These are phyloP conservation scores for Vaccinium myrtillus DNA, from an alignment of 148 eudicot species.

Conservation along the genomic window DNA sequence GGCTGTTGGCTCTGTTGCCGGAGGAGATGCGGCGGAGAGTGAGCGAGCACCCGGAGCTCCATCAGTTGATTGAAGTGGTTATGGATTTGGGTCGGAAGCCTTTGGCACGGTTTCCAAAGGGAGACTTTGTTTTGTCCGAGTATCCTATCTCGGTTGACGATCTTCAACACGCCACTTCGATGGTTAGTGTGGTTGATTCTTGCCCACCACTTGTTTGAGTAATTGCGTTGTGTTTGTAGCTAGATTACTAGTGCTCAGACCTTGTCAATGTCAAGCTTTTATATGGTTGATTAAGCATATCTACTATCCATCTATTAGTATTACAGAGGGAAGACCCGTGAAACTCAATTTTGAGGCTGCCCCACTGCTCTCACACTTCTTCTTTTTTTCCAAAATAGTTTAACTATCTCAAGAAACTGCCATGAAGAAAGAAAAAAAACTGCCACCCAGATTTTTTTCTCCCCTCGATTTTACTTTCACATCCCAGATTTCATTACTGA, in stretches of 20 bases:
- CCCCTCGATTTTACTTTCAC: too few relatives aligned
- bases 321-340: too few relatives aligned
- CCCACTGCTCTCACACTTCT: too few relatives aligned
- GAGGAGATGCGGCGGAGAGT: slow-evolving; percentile 64
- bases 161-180: slow-evolving; percentile 59
- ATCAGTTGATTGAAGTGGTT: slow-evolving; percentile 74
- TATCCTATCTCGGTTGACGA: slow-evolving; percentile 57
- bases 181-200: slow-evolving; percentile 41
- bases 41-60: slow-evolving; percentile 54
- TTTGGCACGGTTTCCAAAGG: slow-evolving; percentile 77
- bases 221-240: background rate
- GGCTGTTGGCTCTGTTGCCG: slow-evolving; percentile 64
- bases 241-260: too few relatives aligned
- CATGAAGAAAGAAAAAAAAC: too few relatives aligned
- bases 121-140: slow-evolving; percentile 77
- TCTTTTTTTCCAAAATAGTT: too few relatives aligned
- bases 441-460: too few relatives aligned
- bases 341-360: too few relatives aligned
- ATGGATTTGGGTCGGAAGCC: slow-evolving; percentile 90
- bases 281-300: slow-evolving; percentile 17
- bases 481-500: too few relatives aligned
- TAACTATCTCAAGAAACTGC: too few relatives aligned
- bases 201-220: slow-evolving; percentile 20
- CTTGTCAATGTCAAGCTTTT: background rate
- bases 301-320: background rate